A percentile compares a stretch with the other conserved stretches of the same genome.
phyloP scores from a whole-genome alignment of 176 grass and related monocot genomes.

The Paspalum vaginatum region DNA sequence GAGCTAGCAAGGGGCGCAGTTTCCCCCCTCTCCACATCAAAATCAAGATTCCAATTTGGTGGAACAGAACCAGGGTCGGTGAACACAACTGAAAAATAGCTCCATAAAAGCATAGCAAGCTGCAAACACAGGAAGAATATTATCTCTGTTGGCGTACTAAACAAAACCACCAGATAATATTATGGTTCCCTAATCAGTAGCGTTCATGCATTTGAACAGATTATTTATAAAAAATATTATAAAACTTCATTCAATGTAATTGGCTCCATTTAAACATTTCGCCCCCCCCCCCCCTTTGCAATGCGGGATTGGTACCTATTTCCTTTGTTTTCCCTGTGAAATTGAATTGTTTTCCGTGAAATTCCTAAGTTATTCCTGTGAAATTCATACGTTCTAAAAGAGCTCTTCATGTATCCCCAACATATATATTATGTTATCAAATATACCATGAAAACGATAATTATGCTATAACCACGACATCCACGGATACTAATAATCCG shows the following conservation, averaged over 20 bases:
- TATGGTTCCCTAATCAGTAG: background rate
- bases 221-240: background rate
- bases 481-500: background rate
- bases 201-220: background rate
- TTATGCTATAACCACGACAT: background rate
- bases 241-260: background rate
- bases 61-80: slow-evolving; percentile 85
- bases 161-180: background rate
- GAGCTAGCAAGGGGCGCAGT: slow-evolving; percentile 55
- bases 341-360: no score
- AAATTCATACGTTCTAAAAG: no score
- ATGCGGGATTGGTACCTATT: no score
- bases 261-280: background rate
- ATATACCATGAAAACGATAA: background rate
- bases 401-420: background rate
- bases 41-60: slow-evolving; percentile 76
- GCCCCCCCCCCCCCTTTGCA: no score
- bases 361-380: no score
- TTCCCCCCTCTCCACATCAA: slow-evolving; percentile 92
- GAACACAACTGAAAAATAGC: slow-evolving; percentile 87
- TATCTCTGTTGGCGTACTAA: slow-evolving; percentile 9
- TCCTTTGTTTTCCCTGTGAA: no score
- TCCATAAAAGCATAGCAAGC: slow-evolving; percentile 93
- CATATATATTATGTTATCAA: slow-evolving; percentile 4
- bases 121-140: slow-evolving; percentile 40